A percentile compares a stretch with the other conserved stretches of the same genome.
phyloP scores from a whole-genome alignment of 1,284 basidiomycete species.

The Termitomyces sp. region DNA sequence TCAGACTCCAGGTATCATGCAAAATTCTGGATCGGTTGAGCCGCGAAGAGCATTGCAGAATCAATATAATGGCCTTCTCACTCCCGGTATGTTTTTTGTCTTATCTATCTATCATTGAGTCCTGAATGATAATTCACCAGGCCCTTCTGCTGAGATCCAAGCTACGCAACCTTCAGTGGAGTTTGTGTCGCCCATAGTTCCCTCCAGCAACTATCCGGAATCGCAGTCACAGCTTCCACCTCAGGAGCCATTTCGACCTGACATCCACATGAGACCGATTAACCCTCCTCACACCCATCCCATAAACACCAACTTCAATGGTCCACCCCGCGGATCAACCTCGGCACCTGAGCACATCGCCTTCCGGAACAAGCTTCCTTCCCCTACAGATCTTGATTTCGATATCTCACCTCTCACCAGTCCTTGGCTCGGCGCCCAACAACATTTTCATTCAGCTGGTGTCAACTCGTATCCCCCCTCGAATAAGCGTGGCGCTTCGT shows the following conservation, averaged over 20 bases:
- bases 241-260: slow-evolving; percentile 17
- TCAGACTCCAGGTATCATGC: slow-evolving; percentile 33
- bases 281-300: slow-evolving; percentile 23
- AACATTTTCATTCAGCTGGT: slow-evolving; percentile 18
- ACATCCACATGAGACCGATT: slow-evolving; percentile 15
- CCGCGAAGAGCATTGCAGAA: slow-evolving; percentile 28
- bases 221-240: neutral
- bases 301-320: slow-evolving; percentile 23
- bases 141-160: slow-evolving; percentile 62
- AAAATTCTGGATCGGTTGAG: slow-evolving; percentile 29
- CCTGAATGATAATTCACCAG: slow-evolving; percentile 26
- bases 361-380: slow-evolving; percentile 39
- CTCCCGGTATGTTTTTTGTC: slow-evolving; percentile 49
- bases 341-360: slow-evolving; percentile 64
- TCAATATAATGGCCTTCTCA: slow-evolving; percentile 60
- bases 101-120: neutral
- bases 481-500: slow-evolving; percentile 27
- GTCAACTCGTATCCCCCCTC: slow-evolving; percentile 14
- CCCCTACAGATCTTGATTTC: slow-evolving; percentile 54
- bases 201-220: slow-evolving; percentile 34
- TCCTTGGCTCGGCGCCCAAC: slow-evolving; percentile 62
- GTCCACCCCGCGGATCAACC: slow-evolving; percentile 36
- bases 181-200: slow-evolving; percentile 58
- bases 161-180: slow-evolving; percentile 52
- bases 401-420: slow-evolving; percentile 74